A percentile compares a stretch with the other conserved stretches of the same genome.
phyloP scores from a whole-genome alignment of 2,329 filamentous ascomycete genomes.

The Fusarium torreyae region DNA sequence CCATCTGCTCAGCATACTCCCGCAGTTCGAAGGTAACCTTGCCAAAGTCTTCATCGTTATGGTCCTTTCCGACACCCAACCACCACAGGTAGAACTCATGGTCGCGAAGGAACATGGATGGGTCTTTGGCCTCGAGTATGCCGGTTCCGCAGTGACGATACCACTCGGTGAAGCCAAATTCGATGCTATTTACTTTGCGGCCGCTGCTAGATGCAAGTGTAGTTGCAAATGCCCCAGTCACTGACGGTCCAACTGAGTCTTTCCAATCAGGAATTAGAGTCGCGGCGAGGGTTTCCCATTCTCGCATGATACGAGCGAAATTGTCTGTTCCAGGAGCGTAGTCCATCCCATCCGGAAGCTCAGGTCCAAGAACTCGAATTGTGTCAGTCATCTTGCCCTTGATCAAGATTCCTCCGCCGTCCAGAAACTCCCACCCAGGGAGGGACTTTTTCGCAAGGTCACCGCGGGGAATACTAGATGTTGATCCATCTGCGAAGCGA shows the following conservation, averaged over 20 bases:
- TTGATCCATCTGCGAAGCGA: slow-evolving; percentile 2
- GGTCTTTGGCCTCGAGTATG: background rate
- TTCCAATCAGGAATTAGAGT: slow-evolving; percentile 8
- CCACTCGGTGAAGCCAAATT: slow-evolving; percentile 10
- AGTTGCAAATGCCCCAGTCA: background rate
- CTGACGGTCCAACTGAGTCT: background rate
- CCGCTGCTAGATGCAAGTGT: slow-evolving; percentile 1
- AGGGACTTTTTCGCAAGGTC: background rate
- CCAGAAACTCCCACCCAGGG: background rate
- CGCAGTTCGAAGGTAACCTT: background rate
- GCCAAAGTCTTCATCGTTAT: fast-evolving
- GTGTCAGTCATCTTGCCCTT: slow-evolving; percentile 22
- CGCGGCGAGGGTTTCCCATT: slow-evolving; percentile 4
- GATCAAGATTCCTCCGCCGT: background rate
- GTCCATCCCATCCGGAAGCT: background rate
- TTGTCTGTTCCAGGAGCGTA: slow-evolving; percentile 1
- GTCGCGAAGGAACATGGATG: slow-evolving; percentile 9
- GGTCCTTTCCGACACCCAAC: fast-evolving
- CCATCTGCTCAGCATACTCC: background rate
- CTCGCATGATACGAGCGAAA: background rate
- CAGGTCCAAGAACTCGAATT: background rate
- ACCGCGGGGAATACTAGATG: background rate
- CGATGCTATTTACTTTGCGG: fast-evolving
- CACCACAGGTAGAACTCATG: slow-evolving; percentile 34
- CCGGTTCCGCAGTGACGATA: slow-evolving; percentile 27